Conservation (phyloP, 2,329 filamentous ascomycete genomes). For the Phialophora verrucosa region DNA sequence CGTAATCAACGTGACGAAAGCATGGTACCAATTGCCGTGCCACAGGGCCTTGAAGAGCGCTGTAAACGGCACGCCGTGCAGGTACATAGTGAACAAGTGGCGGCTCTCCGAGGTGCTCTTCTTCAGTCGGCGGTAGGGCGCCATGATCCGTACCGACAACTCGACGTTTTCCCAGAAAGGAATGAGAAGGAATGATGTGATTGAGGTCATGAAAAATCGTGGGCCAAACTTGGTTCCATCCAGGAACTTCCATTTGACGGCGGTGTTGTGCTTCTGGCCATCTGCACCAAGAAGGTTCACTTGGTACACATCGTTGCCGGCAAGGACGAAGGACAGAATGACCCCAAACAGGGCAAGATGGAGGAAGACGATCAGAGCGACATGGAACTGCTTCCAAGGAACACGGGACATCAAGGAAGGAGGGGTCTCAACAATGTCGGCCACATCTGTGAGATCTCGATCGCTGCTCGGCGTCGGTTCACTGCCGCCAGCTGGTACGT, state of each 20-base stretch:
- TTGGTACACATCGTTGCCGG: slow-evolving; percentile 19
- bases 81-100: slow-evolving; percentile 14
- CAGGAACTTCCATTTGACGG: slow-evolving; percentile 23
- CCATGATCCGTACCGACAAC: slow-evolving; percentile 15
- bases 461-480: not conserved
- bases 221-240: slow-evolving; percentile 24
- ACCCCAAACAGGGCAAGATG: slow-evolving; percentile 20
- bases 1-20: slow-evolving; percentile 23
- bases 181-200: slow-evolving; percentile 18
- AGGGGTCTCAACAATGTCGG: not conserved
- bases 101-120: not conserved
- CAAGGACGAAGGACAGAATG: slow-evolving; percentile 23
- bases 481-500: not conserved
- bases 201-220: slow-evolving; percentile 22
- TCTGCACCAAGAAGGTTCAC: slow-evolving; percentile 16
- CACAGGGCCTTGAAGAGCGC: slow-evolving; percentile 19
- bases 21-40: slow-evolving; percentile 20
- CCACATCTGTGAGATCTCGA: not conserved
- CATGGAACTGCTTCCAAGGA: slow-evolving; percentile 10
- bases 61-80: slow-evolving; percentile 19
- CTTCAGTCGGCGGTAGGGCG: slow-evolving; percentile 19
- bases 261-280: slow-evolving; percentile 7
- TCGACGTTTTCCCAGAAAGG: slow-evolving; percentile 24
- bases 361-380: slow-evolving; percentile 8
- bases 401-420: slow-evolving; percentile 10